Percentiles rank a stretch among this genome's conserved stretches.
phyloP scores from a whole-genome alignment of 768 basidiomycete species.

The Agaricus blazei region DNA sequence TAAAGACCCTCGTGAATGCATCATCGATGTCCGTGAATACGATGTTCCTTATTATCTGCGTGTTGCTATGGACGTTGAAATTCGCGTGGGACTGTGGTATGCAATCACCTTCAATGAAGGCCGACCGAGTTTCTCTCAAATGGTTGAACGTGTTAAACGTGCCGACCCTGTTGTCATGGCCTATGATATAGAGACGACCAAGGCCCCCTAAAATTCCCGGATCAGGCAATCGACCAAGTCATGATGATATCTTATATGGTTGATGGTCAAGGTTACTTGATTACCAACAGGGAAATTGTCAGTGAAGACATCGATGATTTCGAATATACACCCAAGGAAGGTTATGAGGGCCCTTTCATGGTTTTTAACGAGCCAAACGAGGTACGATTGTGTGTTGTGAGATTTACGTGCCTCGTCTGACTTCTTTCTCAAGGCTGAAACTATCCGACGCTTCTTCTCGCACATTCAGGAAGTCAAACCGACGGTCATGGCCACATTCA shows the following conservation, averaged over 20 bases:
- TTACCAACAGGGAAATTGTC: constrained; percentile 96
- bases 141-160: constrained; percentile 89
- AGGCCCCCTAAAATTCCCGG: constrained; percentile 99
- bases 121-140: constrained; percentile 62
- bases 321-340: constrained; percentile 97
- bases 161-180: constrained; percentile 99
- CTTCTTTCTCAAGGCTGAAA: constrained; percentile 49
- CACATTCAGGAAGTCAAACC: constrained; percentile 93
- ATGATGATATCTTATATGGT: constrained; percentile 99
- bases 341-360: constrained; percentile 94
- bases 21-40: constrained; percentile 93
- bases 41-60: constrained; percentile 97
- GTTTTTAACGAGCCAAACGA: constrained; percentile 95
- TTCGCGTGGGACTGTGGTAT: constrained; percentile 99
- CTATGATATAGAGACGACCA: constrained; percentile 97
- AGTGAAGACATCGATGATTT: constrained; percentile 98
- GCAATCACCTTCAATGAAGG: constrained; percentile 79
- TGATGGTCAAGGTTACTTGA: constrained; percentile 95
- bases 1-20: constrained; percentile 83
- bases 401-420: background rate
- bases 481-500: constrained; percentile 97
- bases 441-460: constrained; percentile 84
- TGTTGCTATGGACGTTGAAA: constrained; percentile 98
- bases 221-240: constrained; percentile 92
- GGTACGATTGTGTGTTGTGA: constrained; percentile 35